A percentile compares a stretch with the other conserved stretches of the same genome.
phyloP scores from a whole-genome alignment of 2,329 filamentous ascomycete species.

The Stemphylium beticola region DNA sequence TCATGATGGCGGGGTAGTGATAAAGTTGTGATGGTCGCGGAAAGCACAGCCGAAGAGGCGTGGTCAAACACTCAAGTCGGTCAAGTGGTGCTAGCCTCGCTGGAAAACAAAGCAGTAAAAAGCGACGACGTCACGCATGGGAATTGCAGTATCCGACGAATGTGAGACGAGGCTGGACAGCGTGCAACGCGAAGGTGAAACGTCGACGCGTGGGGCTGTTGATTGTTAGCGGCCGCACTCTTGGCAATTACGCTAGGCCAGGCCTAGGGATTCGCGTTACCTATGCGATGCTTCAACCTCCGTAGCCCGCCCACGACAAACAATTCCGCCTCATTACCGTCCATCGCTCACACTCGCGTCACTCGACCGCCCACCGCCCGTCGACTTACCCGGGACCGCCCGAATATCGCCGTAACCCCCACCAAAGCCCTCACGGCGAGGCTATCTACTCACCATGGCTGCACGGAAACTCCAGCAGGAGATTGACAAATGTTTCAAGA shows the following conservation, averaged over 20 bases:
- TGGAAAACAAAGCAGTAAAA: neutral
- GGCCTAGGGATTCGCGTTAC: conserved; percentile 29
- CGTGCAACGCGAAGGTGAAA: conserved; percentile 17
- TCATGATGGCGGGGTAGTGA: conserved; percentile 28
- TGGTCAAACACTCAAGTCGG: neutral
- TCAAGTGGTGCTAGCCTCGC: neutral
- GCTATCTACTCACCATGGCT: conserved; percentile 71
- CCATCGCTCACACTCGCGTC: conserved; percentile 28
- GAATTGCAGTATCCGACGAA: conserved; percentile 1
- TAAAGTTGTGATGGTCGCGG: conserved; percentile 2
- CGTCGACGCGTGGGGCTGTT: conserved; percentile 20
- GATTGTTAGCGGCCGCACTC: conserved; percentile 16
- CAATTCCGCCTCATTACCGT: conserved; percentile 20
- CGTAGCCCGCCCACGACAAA: conserved; percentile 32
- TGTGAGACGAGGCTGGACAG: conserved; percentile 11
- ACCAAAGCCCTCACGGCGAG: conserved; percentile 38
- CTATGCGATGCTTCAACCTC: conserved; percentile 35
- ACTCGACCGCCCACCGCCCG: conserved; percentile 15
- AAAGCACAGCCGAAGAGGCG: neutral
- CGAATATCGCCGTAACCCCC: conserved; percentile 18
- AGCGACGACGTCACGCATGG: conserved; percentile 15
- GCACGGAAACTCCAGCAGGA: conserved; percentile 96
- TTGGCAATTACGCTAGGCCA: conserved; percentile 34
- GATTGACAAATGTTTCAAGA: conserved; percentile 99
- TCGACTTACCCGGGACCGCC: conserved; percentile 16